Evolutionary conservation across 768 basidiomycete species (phyloP).

Genomic region (Termitomyces sp.): DNA sequence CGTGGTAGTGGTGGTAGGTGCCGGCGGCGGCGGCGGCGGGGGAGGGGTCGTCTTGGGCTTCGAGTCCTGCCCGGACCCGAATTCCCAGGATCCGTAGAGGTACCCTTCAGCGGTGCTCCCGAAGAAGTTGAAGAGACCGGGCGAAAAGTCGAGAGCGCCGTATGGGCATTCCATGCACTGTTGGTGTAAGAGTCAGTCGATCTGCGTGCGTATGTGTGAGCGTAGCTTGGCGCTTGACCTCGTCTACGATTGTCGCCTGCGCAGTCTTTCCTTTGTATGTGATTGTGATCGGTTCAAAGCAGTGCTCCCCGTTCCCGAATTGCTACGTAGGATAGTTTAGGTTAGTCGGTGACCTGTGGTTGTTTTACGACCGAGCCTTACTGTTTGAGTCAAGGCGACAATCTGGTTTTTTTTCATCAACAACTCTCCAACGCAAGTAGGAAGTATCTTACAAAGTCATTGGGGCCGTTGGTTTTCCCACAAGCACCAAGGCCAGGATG

Average conservation of each 20-base stretch:
- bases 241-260: conserved; percentile 39
- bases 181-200: neutral
- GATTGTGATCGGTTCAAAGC: conserved; percentile 51
- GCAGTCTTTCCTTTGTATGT: conserved; percentile 42
- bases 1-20: conserved; percentile 15
- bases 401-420: neutral
- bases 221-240: conserved; percentile 26
- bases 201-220: no score
- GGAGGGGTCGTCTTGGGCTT: conserved; percentile 1
- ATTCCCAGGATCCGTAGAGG: conserved; percentile 43
- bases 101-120: conserved; percentile 31
- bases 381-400: neutral
- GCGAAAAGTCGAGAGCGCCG: conserved; percentile 47
- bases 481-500: neutral
- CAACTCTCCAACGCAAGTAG: neutral
- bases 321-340: neutral
- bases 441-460: neutral
- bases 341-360: neutral
- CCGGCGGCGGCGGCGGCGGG: conserved; percentile 13
- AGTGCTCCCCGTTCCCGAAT: conserved; percentile 21
- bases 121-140: conserved; percentile 46
- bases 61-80: conserved; percentile 14
- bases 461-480: neutral
- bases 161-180: conserved; percentile 50
- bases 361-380: neutral